Conservation (phyloP, 306 rosid genomes). For the Fagus crenata region DNA sequence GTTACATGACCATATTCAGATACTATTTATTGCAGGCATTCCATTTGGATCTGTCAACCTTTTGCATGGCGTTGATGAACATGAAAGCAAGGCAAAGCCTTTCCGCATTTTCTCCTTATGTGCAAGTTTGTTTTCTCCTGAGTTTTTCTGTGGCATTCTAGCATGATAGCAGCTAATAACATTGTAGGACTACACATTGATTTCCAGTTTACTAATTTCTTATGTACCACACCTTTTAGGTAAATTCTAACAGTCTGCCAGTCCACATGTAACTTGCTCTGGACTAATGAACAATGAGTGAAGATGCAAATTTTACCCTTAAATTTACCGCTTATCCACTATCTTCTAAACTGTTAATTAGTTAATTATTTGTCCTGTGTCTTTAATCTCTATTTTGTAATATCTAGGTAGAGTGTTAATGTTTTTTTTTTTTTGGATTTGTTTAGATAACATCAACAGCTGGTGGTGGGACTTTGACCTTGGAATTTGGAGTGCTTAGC, state of each 20-base stretch:
- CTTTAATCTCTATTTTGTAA: constrained; percentile 11
- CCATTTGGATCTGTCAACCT: constrained; percentile 98
- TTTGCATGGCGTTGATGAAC: constrained; percentile 92
- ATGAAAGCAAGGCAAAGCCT: constrained; percentile 88
- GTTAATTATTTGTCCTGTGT: constrained; percentile 3
- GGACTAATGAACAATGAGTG: background rate
- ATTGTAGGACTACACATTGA: background rate
- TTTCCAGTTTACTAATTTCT: background rate
- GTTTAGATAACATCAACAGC: constrained; percentile 95
- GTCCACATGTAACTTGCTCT: background rate
- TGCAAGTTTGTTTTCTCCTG: constrained; percentile 27
- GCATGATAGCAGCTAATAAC: constrained; percentile 12
- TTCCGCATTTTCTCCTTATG: constrained; percentile 32
- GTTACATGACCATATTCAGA: constrained; percentile 19
- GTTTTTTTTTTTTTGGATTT: constrained; percentile 8
- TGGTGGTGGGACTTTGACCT: constrained; percentile 98
- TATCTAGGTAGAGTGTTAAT: constrained; percentile 25
- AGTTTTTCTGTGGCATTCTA: constrained; percentile 22
- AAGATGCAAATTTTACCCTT: background rate
- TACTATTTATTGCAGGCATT: constrained; percentile 62
- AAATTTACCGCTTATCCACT: background rate
- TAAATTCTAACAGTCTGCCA: background rate
- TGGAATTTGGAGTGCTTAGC: constrained; percentile 95
- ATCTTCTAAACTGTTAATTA: constrained; percentile 4
- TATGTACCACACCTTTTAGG: background rate